phyloP scores from a whole-genome alignment of 2,329 filamentous ascomycete genomes.

The Didymella lethalis region DNA sequence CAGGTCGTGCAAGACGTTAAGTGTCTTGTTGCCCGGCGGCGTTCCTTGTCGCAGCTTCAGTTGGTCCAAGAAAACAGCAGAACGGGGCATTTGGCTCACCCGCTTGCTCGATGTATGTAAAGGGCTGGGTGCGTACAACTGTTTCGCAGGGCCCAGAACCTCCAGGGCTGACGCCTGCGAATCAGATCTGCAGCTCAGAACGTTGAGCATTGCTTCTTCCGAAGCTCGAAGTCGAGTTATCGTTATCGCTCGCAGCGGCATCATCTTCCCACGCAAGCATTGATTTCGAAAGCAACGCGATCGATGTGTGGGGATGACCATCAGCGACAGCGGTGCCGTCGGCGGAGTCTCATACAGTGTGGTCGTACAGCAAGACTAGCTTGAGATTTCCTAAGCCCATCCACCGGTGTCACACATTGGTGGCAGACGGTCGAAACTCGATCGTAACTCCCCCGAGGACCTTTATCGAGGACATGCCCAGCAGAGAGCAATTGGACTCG shows the following conservation, averaged over 20 bases:
- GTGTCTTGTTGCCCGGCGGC: not conserved
- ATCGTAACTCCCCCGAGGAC: too few species aligned
- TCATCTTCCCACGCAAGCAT: too few species aligned
- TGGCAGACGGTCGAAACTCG: too few species aligned
- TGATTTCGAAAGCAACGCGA: not conserved
- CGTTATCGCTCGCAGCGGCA: not conserved
- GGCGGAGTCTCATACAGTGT: too few species aligned
- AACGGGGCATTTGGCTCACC: not conserved
- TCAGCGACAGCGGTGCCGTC: too few species aligned
- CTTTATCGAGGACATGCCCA: too few species aligned
- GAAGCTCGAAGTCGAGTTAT: not conserved
- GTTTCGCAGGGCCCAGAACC: not conserved
- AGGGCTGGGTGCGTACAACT: not conserved
- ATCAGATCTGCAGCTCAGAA: not conserved
- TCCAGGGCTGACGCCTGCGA: not conserved
- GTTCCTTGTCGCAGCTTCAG: not conserved
- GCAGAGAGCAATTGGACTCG: too few species aligned
- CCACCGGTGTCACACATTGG: too few species aligned
- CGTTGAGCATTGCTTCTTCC: not conserved
- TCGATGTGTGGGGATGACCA: too few species aligned
- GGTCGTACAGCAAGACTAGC: too few species aligned
- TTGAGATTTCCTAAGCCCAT: too few species aligned
- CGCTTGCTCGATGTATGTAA: not conserved
- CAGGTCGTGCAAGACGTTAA: not conserved
- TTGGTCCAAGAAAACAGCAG: not conserved